These are phyloP conservation scores for Bryoerythrophyllum caledonicum DNA, from an alignment of 225 moss, liverwort and hornwort genomes.

Conservation along the genomic window DNA sequence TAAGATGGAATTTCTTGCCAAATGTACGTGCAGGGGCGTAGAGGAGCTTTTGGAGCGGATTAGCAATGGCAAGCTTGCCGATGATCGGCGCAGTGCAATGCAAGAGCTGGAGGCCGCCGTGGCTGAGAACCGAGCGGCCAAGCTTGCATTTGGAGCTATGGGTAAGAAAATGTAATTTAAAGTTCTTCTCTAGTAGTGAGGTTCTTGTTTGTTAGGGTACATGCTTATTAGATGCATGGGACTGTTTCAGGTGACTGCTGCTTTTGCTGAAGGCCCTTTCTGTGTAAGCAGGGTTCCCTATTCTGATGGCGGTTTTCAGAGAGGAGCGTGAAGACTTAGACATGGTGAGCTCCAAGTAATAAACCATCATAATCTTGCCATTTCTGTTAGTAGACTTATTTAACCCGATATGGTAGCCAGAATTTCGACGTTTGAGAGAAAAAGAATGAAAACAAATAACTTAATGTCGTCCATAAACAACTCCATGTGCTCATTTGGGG, in stretches of 20 bases:
- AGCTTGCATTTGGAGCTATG: constrained; percentile 80
- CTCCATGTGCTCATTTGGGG: no score
- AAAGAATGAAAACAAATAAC: no score
- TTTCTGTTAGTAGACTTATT: no score
- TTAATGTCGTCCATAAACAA: no score
- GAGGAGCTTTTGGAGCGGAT: constrained; percentile 83
- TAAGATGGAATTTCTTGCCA: no score
- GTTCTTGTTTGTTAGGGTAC: constrained; percentile 16
- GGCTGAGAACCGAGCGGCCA: constrained; percentile 71
- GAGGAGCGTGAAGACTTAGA: constrained; percentile 79
- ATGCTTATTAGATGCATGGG: constrained; percentile 39
- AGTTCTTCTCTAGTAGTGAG: neutral
- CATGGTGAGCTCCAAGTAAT: constrained; percentile 50
- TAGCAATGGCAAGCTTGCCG: constrained; percentile 81
- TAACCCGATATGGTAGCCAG: no score
- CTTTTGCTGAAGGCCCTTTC: constrained; percentile 42
- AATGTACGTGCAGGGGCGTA: constrained; percentile 55
- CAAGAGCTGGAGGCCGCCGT: constrained; percentile 74
- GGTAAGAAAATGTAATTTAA: constrained; percentile 30
- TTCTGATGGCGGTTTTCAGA: constrained; percentile 75
- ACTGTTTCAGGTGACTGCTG: constrained; percentile 44
- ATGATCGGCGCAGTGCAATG: constrained; percentile 75
- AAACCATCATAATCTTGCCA: no score
- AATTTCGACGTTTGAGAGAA: no score
- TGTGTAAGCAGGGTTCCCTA: constrained; percentile 73